These are phyloP conservation scores for Ziziphus jujuba DNA, from an alignment of 306 rosid species.

Conservation along the genomic window DNA sequence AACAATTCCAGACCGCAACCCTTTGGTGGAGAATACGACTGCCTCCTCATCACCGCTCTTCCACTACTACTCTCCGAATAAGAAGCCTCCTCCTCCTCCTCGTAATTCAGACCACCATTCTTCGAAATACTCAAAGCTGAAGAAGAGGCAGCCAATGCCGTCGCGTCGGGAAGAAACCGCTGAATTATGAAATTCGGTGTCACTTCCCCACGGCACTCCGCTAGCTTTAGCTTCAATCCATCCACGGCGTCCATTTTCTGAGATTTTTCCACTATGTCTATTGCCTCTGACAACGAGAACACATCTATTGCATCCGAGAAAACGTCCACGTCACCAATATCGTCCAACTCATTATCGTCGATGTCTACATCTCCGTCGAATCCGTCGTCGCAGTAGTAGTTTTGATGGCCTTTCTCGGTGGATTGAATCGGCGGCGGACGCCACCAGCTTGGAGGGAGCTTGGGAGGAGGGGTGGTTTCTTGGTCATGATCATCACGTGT, in stretches of 20 bases:
- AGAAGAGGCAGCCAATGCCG: conserved; percentile 71
- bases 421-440: conserved; percentile 32
- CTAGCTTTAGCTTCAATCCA: conserved; percentile 48
- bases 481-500: not conserved
- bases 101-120: too few relatives aligned
- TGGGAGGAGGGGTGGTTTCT: conserved; percentile 52
- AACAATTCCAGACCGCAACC: conserved; percentile 58
- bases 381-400: conserved; percentile 8
- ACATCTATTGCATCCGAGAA: conserved; percentile 62
- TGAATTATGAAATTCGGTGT: conserved; percentile 68
- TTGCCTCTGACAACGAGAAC: conserved; percentile 76
- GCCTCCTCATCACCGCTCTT: conserved; percentile 1
- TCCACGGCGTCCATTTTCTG: conserved; percentile 22
- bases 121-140: conserved; percentile 17
- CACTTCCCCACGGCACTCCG: conserved; percentile 26
- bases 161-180: conserved; percentile 85
- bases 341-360: conserved; percentile 2
- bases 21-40: conserved; percentile 44
- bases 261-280: conserved; percentile 66
- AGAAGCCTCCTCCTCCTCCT: too few relatives aligned
- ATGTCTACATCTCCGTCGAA: conserved; percentile 28
- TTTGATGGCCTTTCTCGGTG: not conserved
- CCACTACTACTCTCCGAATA: too few relatives aligned
- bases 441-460: conserved; percentile 59
- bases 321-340: conserved; percentile 12